These are phyloP conservation scores for Cryomyces minteri DNA, from an alignment of 495 filamentous ascomycete species.

Conservation along the genomic window DNA sequence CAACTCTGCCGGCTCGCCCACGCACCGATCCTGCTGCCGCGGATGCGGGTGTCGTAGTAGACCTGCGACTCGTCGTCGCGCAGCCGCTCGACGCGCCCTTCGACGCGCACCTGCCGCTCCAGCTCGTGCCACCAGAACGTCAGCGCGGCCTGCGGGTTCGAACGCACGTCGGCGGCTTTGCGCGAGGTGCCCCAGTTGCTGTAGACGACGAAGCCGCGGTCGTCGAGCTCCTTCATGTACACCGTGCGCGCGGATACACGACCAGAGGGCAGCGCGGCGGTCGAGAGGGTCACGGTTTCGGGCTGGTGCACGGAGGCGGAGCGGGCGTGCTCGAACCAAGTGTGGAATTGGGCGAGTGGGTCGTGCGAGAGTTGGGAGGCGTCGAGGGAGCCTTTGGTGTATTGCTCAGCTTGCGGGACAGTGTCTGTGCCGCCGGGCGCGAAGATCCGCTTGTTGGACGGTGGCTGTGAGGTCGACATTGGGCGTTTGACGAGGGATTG, in stretches of 20 bases:
- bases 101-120: constrained; percentile 74
- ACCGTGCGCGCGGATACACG: constrained; percentile 70
- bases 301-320: constrained; percentile 41
- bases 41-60: constrained; percentile 69
- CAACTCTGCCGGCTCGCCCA: constrained; percentile 85
- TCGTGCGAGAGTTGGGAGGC: constrained; percentile 29
- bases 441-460: constrained; percentile 31
- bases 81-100: constrained; percentile 53
- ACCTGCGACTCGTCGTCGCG: constrained; percentile 56
- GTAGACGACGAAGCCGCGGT: constrained; percentile 75
- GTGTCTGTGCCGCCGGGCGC: constrained; percentile 15
- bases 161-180: constrained; percentile 45
- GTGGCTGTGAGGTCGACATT: constrained; percentile 26
- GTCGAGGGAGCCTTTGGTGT: constrained; percentile 34
- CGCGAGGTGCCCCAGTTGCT: constrained; percentile 70
- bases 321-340: constrained; percentile 64
- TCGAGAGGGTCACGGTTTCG: constrained; percentile 64
- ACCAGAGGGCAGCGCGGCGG: constrained; percentile 69
- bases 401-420: constrained; percentile 42
- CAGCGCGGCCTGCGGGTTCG: constrained; percentile 48
- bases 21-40: constrained; percentile 70
- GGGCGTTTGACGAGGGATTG: constrained; percentile 4
- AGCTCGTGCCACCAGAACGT: constrained; percentile 61
- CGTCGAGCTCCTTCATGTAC: constrained; percentile 69
- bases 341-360: constrained; percentile 69